phyloP scores from a whole-genome alignment of 2,329 filamentous ascomycete genomes.

The Alternaria brassicicola region DNA sequence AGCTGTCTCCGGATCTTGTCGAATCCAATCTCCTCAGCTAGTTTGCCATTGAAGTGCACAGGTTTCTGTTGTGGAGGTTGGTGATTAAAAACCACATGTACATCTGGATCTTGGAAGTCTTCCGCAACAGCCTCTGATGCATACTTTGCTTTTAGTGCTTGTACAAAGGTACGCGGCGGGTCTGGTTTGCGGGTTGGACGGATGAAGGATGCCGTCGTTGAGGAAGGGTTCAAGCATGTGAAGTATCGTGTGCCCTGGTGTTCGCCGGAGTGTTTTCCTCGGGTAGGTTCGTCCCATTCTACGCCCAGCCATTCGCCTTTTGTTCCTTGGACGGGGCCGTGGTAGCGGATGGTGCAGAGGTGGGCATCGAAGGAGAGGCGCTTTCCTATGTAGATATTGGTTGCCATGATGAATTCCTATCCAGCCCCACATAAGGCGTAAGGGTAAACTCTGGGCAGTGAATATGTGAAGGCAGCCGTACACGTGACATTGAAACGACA shows the following conservation, averaged over 20 bases:
- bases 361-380: slow-evolving; percentile 79
- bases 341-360: slow-evolving; percentile 83
- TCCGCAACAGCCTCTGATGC: slow-evolving; percentile 54
- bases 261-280: slow-evolving; percentile 90
- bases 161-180: slow-evolving; percentile 71
- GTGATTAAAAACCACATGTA: slow-evolving; percentile 39
- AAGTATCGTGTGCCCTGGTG: slow-evolving; percentile 67
- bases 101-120: slow-evolving; percentile 46
- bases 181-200: slow-evolving; percentile 76
- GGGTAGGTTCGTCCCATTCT: slow-evolving; percentile 88
- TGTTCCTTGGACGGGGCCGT: slow-evolving; percentile 77
- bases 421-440: neutral
- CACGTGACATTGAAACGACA: slow-evolving; percentile 12
- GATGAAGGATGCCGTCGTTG: slow-evolving; percentile 84
- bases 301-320: slow-evolving; percentile 86
- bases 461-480: slow-evolving; percentile 4
- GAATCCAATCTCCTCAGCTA: slow-evolving; percentile 92
- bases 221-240: slow-evolving; percentile 62
- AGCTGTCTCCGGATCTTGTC: slow-evolving; percentile 86
- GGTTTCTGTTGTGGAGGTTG: slow-evolving; percentile 47
- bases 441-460: neutral
- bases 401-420: slow-evolving; percentile 29
- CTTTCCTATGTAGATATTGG: slow-evolving; percentile 65
- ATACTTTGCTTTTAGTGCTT: slow-evolving; percentile 85
- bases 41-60: slow-evolving; percentile 78